Percentiles rank a stretch among this genome's conserved stretches.
Evolutionary conservation across 2,329 filamentous ascomycete species (phyloP).

Genomic region (Chaetomiaceae sp.): DNA sequence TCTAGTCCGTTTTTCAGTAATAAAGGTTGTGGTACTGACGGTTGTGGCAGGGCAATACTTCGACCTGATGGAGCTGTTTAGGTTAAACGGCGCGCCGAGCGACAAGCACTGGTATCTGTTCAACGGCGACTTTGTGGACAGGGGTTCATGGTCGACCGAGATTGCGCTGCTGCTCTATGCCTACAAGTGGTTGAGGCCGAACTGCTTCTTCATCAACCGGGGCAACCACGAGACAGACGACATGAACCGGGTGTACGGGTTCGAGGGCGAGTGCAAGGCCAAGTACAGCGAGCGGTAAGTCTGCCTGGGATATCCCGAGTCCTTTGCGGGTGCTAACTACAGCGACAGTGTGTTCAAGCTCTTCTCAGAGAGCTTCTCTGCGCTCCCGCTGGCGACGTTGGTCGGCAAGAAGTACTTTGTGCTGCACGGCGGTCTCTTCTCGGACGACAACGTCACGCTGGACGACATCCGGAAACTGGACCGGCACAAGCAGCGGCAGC

Average conservation of each 20-base stretch:
- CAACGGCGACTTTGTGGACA: slow-evolving; percentile 97
- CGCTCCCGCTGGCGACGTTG: slow-evolving; percentile 83
- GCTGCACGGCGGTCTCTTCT: slow-evolving; percentile 92
- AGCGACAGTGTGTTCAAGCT: slow-evolving; percentile 74
- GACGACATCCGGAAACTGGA: slow-evolving; percentile 93
- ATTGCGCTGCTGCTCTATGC: slow-evolving; percentile 90
- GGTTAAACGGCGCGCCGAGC: slow-evolving; percentile 77
- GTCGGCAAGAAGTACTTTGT: slow-evolving; percentile 89
- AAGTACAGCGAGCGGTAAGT: slow-evolving; percentile 83
- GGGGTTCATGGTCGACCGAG: slow-evolving; percentile 97
- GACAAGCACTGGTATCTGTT: slow-evolving; percentile 93
- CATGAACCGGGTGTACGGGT: slow-evolving; percentile 98
- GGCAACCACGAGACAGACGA: slow-evolving; percentile 99
- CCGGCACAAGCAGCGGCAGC: slow-evolving; percentile 84
- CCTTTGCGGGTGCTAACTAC: neutral
- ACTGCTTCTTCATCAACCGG: slow-evolving; percentile 88
- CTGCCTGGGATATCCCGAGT: neutral
- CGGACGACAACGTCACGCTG: slow-evolving; percentile 84
- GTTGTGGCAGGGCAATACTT: slow-evolving; percentile 79
- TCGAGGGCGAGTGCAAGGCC: slow-evolving; percentile 95
- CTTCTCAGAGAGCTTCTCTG: slow-evolving; percentile 97
- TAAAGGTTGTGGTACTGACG: slow-evolving; percentile 16
- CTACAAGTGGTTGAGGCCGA: slow-evolving; percentile 91
- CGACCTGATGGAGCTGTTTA: slow-evolving; percentile 93
- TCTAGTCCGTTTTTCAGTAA: neutral